phyloP scores from a whole-genome alignment of 305 asterid species.

The Rubia occidens region DNA sequence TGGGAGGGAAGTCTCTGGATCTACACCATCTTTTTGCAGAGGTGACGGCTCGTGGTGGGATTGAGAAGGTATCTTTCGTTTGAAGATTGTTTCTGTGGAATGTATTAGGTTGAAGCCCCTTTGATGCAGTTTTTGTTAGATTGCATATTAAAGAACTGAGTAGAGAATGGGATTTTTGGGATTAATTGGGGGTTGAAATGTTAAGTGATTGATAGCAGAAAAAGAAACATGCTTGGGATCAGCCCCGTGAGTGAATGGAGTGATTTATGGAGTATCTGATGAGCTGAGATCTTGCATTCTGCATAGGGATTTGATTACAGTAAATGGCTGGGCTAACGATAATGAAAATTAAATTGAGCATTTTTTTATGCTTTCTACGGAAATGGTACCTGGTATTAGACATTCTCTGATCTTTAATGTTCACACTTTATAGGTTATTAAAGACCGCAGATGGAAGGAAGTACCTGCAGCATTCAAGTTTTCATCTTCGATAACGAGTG shows the following conservation, averaged over 20 bases:
- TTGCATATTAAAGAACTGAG: not conserved
- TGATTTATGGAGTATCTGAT: not conserved
- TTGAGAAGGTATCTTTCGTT: constrained; percentile 58
- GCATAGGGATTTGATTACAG: constrained; percentile 1
- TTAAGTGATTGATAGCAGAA: not conserved
- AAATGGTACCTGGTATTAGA: not conserved
- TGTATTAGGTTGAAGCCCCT: not conserved
- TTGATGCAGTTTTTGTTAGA: not conserved
- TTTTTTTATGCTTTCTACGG: not conserved
- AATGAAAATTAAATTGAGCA: not conserved
- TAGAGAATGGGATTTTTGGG: not conserved
- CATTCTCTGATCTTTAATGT: constrained; percentile 9
- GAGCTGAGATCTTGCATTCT: not conserved
- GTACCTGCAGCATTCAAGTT: constrained; percentile 62
- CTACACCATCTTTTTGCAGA: constrained; percentile 73
- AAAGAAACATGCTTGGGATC: not conserved
- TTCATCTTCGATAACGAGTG: constrained; percentile 74
- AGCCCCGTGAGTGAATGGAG: constrained; percentile 1
- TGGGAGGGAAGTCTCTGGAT: constrained; percentile 71
- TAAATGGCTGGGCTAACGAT: not conserved
- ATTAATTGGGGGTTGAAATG: not conserved
- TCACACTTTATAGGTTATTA: constrained; percentile 55
- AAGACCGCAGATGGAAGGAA: constrained; percentile 91
- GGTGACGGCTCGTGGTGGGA: constrained; percentile 90
- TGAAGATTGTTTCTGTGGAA: not conserved